Evolutionary conservation across 352 stramenopile species (phyloP), one percentile per base, ranked within the genome.

Genomic region (Globisporangium viniferum): DNA sequence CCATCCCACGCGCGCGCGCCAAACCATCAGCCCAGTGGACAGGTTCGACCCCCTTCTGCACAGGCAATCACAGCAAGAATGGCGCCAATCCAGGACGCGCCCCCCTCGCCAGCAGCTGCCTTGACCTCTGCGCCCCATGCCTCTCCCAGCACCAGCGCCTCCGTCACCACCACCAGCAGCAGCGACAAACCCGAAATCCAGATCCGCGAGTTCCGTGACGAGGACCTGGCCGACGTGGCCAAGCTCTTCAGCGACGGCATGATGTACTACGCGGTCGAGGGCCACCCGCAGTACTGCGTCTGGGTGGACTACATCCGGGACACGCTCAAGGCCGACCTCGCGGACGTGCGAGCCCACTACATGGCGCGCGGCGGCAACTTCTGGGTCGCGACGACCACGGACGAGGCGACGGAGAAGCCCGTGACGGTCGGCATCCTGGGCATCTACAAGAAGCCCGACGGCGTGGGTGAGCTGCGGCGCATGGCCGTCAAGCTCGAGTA

Each of bases 211-310:
- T 60, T 60, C 55, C 55, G 55, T 8, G 55, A 60, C 20, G 55
- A 27, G 8, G 55, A 60, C 31, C 20, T 60, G 18, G 7, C 1
- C 1, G 55, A 18, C 7, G 51, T 65, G 10, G 22, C 49, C n/a
- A 39, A 67, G 22, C 36, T 78, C 39, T 78, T 78, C 59, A 36
- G 51, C 14, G 29, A 60, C 5, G 70, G 69, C 0, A 57, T 73
- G 41, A 54, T 67, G 27, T 29, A 58, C 44, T 72, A 75, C 46
- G 59, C 64, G 4, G 27, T 65, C 10, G 27, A 29, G 49, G 51
- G 29, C n/a, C 20, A 46, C 39, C 60, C 54, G n/a, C 51, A 68
- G 35, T 68, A 68, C 55, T 35, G 48, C 20, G 48, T 76, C 8
- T 78, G 60, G 60, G 60, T 46, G 46, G 31, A 66, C 49, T 66